A percentile compares a stretch with the other conserved stretches of the same genome.
Conservation (phyloP, 163 green algal genomes). For the Prototheca wickerhamii region DNA sequence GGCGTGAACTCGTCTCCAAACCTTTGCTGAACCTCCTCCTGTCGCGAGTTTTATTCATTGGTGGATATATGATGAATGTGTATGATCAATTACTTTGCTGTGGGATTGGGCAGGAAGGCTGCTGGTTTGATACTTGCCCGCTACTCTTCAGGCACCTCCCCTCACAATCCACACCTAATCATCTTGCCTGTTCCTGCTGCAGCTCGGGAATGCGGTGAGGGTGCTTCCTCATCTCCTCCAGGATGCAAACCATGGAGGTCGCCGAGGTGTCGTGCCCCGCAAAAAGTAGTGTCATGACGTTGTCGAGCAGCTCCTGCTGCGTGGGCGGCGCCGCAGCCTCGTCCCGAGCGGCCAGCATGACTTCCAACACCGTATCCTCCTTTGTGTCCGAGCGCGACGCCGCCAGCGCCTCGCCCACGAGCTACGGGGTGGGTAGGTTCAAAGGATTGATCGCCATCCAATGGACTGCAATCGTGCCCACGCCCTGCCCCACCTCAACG, state of each 20-base stretch:
- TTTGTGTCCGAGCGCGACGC: background rate
- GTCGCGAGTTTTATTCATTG: background rate
- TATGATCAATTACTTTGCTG: background rate
- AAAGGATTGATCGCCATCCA: background rate
- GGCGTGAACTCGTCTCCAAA: slow-evolving; percentile 23
- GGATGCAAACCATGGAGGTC: slow-evolving; percentile 10
- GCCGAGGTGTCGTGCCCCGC: slow-evolving; percentile 30
- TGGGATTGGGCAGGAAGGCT: background rate
- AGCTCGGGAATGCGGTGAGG: slow-evolving; percentile 2
- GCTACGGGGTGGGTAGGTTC: background rate
- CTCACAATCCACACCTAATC: background rate
- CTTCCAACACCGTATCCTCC: background rate
- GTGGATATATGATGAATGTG: no score
- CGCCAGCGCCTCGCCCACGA: background rate
- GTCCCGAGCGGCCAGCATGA: background rate
- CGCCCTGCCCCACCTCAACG: background rate
- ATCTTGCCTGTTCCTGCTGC: background rate
- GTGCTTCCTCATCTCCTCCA: slow-evolving; percentile 17
- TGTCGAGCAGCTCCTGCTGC: slow-evolving; percentile 10
- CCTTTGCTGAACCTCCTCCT: slow-evolving; percentile 15
- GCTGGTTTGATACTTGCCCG: background rate
- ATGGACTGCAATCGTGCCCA: background rate
- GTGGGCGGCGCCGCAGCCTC: background rate
- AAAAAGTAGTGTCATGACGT: slow-evolving; percentile 31
- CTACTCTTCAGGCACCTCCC: no score